Conservation (phyloP, 108 stramenopile genomes). For the Stephanodiscus minutulus region DNA sequence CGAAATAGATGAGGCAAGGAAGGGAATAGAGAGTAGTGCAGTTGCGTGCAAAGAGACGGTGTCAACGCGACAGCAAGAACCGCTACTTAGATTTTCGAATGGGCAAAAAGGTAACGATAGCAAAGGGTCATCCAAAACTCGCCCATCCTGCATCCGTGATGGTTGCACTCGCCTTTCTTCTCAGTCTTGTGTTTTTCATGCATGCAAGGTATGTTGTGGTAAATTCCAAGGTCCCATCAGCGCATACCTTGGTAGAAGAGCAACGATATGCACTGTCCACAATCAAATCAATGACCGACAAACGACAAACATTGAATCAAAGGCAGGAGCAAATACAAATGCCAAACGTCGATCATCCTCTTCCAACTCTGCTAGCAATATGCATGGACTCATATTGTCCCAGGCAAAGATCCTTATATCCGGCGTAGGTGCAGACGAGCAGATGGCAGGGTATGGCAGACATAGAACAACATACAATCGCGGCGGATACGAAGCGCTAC, state of each 20-base stretch:
- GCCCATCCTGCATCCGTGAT: slow-evolving; percentile 16
- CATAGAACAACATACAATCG: slow-evolving; percentile 86
- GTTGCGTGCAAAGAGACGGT: slow-evolving; percentile 2
- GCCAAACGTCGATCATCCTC: not conserved
- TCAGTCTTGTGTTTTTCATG: slow-evolving; percentile 34
- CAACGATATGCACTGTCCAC: slow-evolving; percentile 28
- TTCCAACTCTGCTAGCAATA: not conserved
- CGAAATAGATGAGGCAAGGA: slow-evolving; percentile 2
- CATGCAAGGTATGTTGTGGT: slow-evolving; percentile 50
- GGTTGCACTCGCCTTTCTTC: slow-evolving; percentile 32
- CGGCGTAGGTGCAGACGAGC: slow-evolving; percentile 98
- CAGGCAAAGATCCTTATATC: slow-evolving; percentile 65
- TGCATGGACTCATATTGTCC: slow-evolving; percentile 16
- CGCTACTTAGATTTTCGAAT: slow-evolving; percentile 41
- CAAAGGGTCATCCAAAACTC: slow-evolving; percentile 8
- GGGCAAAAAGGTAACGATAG: not conserved
- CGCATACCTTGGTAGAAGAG: slow-evolving; percentile 46
- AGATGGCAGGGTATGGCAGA: slow-evolving; percentile 95
- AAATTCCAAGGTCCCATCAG: slow-evolving; percentile 44
- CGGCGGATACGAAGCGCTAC: slow-evolving; percentile 73
- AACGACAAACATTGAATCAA: slow-evolving; percentile 4
- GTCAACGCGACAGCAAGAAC: slow-evolving; percentile 20
- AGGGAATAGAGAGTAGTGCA: not conserved
- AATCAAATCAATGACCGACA: slow-evolving; percentile 8
- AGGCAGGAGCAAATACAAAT: slow-evolving; percentile 1